Evolutionary conservation across 2,329 filamentous ascomycete species (phyloP).

Genomic region (Fusarium paranaense): DNA sequence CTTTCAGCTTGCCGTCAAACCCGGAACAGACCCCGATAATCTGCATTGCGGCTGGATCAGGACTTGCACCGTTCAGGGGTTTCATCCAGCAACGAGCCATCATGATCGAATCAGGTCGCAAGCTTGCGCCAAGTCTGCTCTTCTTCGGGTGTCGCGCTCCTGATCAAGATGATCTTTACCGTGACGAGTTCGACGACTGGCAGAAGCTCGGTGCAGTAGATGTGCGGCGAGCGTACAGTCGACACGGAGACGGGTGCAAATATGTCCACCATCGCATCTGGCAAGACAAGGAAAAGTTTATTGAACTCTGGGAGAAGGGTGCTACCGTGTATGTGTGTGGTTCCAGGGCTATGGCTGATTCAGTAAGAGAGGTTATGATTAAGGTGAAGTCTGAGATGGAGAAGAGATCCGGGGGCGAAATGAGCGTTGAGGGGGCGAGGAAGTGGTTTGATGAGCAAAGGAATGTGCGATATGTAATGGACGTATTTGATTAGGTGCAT

Average conservation of each 20-base stretch:
- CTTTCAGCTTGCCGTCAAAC: background rate
- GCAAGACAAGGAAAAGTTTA: background rate
- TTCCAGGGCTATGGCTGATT: conserved; percentile 57
- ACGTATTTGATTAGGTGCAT: conserved; percentile 66
- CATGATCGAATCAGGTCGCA: background rate
- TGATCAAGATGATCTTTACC: background rate
- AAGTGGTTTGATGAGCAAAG: conserved; percentile 59
- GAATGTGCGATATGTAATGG: conserved; percentile 66
- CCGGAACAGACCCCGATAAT: background rate
- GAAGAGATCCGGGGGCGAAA: background rate
- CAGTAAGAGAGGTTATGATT: conserved; percentile 37
- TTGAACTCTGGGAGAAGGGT: background rate
- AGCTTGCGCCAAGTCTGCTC: background rate
- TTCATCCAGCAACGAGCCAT: background rate
- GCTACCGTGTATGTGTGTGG: conserved; percentile 69
- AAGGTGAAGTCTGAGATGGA: background rate
- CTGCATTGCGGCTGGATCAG: background rate
- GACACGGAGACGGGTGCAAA: background rate
- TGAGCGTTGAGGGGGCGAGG: conserved; percentile 50
- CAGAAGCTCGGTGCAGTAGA: background rate
- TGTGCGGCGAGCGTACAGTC: background rate
- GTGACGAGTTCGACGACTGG: background rate
- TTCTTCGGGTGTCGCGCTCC: background rate
- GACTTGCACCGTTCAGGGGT: background rate
- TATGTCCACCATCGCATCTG: conserved; percentile 47